Conservation (phyloP, 2,329 filamentous ascomycete genomes). For the Pseudocercospora musae region DNA sequence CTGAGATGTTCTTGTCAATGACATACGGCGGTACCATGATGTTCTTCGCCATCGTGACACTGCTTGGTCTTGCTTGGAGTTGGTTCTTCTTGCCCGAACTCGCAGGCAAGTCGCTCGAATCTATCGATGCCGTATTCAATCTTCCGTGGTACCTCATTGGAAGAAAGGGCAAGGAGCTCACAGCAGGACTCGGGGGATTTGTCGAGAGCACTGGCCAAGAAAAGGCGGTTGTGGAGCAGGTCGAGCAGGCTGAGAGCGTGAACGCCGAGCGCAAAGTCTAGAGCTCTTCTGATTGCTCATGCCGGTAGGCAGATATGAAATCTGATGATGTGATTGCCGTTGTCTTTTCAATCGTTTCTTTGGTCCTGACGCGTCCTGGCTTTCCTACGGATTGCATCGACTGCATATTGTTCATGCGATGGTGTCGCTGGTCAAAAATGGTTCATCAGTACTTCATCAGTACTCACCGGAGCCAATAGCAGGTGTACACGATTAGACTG, state of each 20-base stretch:
- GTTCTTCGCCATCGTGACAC: conserved; percentile 68
- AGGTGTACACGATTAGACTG: neutral
- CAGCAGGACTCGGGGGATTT: conserved; percentile 23
- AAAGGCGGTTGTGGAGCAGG: conserved; percentile 22
- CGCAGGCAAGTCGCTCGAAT: conserved; percentile 52
- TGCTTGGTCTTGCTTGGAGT: conserved; percentile 60
- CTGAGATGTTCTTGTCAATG: conserved; percentile 64
- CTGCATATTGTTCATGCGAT: neutral
- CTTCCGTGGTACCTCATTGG: conserved; percentile 77
- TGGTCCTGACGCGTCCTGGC: neutral
- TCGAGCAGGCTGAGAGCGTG: conserved; percentile 24
- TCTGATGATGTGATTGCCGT: neutral
- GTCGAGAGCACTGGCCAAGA: conserved; percentile 26
- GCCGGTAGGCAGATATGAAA: neutral
- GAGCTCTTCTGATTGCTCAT: neutral
- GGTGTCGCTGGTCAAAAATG: neutral
- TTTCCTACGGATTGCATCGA: neutral
- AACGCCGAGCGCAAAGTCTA: conserved; percentile 14
- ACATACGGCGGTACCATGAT: conserved; percentile 68
- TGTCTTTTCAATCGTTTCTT: neutral
- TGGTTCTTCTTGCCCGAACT: conserved; percentile 58
- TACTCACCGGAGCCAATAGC: too few relatives aligned
- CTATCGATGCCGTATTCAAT: conserved; percentile 53
- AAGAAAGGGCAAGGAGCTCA: conserved; percentile 33
- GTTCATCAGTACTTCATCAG: too few relatives aligned